Evolutionary conservation across 106 monocot genomes (phyloP).

Genomic region (Allium cepa): DNA sequence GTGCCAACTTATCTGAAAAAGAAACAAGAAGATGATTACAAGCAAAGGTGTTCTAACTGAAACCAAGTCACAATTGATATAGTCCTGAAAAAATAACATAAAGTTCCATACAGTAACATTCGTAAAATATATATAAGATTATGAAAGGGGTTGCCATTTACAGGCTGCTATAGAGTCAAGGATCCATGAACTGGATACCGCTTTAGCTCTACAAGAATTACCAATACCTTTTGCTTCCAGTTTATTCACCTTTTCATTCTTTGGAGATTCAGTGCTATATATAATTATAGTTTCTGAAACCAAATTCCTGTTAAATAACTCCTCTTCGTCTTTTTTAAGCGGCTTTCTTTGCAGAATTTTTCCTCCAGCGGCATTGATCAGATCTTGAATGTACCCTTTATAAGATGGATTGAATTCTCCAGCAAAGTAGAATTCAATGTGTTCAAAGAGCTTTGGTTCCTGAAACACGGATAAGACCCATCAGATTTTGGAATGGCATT

Average conservation of each 20-base stretch:
- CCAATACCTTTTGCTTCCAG: conserved; percentile 52
- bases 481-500: neutral
- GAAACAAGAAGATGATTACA: too few relatives aligned
- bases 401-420: conserved; percentile 57
- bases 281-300: conserved; percentile 31
- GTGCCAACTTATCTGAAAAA: too few relatives aligned
- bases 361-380: conserved; percentile 65
- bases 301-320: conserved; percentile 22
- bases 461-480: conserved; percentile 15
- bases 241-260: neutral
- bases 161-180: conserved; percentile 81
- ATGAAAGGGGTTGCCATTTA: conserved; percentile 27
- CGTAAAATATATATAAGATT: too few relatives aligned
- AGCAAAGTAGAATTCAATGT: conserved; percentile 60
- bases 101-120: too few relatives aligned
- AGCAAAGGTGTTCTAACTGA: too few relatives aligned
- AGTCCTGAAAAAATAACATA: too few relatives aligned
- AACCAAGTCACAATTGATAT: too few relatives aligned
- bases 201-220: conserved; percentile 48
- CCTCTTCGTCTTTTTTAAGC: conserved; percentile 33
- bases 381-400: conserved; percentile 75
- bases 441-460: conserved; percentile 66
- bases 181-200: conserved; percentile 65
- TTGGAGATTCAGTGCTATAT: conserved; percentile 58
- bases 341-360: conserved; percentile 74